Base-by-base conservation (phyloP, 2,329 filamentous ascomycete species). In the Pseudofabraea citricarpa region DNA sequence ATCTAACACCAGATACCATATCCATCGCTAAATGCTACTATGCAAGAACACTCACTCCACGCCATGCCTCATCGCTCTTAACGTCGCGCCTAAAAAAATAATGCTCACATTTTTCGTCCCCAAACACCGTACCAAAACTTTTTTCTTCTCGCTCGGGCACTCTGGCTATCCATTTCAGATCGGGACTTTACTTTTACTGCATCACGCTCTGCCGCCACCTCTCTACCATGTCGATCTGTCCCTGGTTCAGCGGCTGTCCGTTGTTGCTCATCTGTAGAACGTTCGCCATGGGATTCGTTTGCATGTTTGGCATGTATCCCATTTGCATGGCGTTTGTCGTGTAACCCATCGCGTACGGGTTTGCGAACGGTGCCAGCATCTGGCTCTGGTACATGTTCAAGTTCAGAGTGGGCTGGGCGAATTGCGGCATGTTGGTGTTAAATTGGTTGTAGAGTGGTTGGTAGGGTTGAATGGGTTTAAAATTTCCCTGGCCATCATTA, bases 161-260 rank as follows among this genome's bases (percentile, higher is more conserved):
- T n/a, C n/a, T n/a, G n/a, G n/a, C n/a, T n/a, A n/a, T n/a, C n/a
- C n/a, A n/a, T n/a, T n/a, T n/a, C n/a, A n/a, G n/a, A n/a, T n/a
- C n/a, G n/a, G n/a, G n/a, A n/a, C n/a, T n/a, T n/a, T n/a, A n/a
- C n/a, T n/a, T 29, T 47, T 39, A 61, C 33, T 60, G 58, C 56
- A 60, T 60, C 6, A 63, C 56, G 33, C 59, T 61, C 47, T 62
- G 60, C 35, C 61, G 56, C 61, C 61, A 63, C 29, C 55, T 47
- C 51, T 63, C 61, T 19, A 63, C 60, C 60, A 60, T 62, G 49
- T 62, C 61, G 41, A 55, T 51, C 46, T 62, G 59, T 2, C 58
- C 58, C 42, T 62, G 54, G 37, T 58, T 57, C 12, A 55, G 41
- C 12, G 56, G 54, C 40, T 51, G 48, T 37, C 44, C 42, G 5